Evolutionary conservation across 805 yeast genomes (phyloP).

Genomic region (Komagataella ulmi): DNA sequence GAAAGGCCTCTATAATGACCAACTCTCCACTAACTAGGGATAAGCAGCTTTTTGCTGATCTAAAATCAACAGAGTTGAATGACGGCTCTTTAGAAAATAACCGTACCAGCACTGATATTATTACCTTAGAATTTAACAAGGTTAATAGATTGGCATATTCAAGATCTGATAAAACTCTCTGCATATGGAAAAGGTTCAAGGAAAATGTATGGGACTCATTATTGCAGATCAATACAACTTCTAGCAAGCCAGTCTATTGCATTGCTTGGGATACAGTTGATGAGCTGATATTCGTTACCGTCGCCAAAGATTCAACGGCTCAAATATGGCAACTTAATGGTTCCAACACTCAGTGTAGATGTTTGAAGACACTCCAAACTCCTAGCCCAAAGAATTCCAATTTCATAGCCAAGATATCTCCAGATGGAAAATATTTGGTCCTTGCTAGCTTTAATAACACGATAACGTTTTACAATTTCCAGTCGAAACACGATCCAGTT

Average conservation of each 20-base stretch:
- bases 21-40: not conserved
- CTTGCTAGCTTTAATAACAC: conserved; percentile 22
- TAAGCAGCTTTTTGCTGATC: not conserved
- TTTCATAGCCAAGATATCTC: conserved; percentile 19
- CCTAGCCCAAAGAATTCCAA: conserved; percentile 8
- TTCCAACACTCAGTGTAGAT: conserved; percentile 14
- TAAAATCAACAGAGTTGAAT: not conserved
- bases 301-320: conserved; percentile 26
- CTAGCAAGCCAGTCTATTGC: conserved; percentile 24
- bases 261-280: conserved; percentile 31
- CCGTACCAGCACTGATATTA: conserved; percentile 16
- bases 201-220: conserved; percentile 19
- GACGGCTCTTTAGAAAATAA: conserved; percentile 5
- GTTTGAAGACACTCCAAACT: conserved; percentile 2
- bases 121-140: conserved; percentile 24
- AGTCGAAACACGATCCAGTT: conserved; percentile 16
- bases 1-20: not conserved
- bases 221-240: conserved; percentile 23
- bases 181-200: conserved; percentile 22
- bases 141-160: conserved; percentile 29
- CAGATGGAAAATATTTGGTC: conserved; percentile 24
- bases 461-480: conserved; percentile 17
- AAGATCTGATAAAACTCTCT: conserved; percentile 27
- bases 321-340: conserved; percentile 28
- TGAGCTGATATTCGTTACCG: conserved; percentile 28